A percentile compares a stretch with the other conserved stretches of the same genome.
phyloP scores from a whole-genome alignment of 768 basidiomycete species.

The Tylopilus vinaceipallidus region DNA sequence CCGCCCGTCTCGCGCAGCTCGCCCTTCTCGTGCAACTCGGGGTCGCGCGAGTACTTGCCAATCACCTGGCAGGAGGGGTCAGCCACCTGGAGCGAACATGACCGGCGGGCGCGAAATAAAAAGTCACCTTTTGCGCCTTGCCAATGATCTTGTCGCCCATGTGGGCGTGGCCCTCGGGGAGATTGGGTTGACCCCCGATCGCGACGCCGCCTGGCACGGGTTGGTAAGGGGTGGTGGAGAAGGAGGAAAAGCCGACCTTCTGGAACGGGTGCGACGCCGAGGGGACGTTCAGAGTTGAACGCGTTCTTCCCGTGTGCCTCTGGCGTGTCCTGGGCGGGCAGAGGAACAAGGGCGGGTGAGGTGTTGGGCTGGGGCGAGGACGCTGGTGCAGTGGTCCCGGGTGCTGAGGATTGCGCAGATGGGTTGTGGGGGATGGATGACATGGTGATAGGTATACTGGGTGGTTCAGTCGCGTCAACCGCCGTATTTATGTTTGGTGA shows the following conservation, averaged over 20 bases:
- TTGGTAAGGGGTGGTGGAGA: neutral
- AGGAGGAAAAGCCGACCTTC: slow-evolving; percentile 25
- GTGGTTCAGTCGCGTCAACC: neutral
- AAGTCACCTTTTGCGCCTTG: slow-evolving; percentile 57
- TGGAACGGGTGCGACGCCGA: slow-evolving; percentile 36
- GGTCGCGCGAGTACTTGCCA: slow-evolving; percentile 48
- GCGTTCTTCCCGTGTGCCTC: slow-evolving; percentile 20
- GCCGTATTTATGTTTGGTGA: slow-evolving; percentile 16
- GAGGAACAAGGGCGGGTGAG: neutral
- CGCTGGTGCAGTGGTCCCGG: neutral
- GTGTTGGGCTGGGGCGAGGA: neutral
- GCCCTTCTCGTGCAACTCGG: slow-evolving; percentile 54
- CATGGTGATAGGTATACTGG: slow-evolving; percentile 2
- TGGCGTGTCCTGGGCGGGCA: neutral
- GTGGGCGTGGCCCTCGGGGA: slow-evolving; percentile 38
- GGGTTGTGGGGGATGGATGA: slow-evolving; percentile 39
- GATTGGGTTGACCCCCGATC: slow-evolving; percentile 19
- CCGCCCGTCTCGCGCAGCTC: slow-evolving; percentile 54
- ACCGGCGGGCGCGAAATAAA: neutral
- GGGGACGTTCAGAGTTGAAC: slow-evolving; percentile 34
- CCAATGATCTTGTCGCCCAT: slow-evolving; percentile 55
- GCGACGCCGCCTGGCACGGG: slow-evolving; percentile 26
- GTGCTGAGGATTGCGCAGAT: slow-evolving; percentile 47
- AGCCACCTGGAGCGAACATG: neutral
- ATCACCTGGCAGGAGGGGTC: slow-evolving; percentile 37